These are phyloP conservation scores for Nitzschia sp. DNA, from an alignment of 108 stramenopile genomes.

Conservation along the genomic window DNA sequence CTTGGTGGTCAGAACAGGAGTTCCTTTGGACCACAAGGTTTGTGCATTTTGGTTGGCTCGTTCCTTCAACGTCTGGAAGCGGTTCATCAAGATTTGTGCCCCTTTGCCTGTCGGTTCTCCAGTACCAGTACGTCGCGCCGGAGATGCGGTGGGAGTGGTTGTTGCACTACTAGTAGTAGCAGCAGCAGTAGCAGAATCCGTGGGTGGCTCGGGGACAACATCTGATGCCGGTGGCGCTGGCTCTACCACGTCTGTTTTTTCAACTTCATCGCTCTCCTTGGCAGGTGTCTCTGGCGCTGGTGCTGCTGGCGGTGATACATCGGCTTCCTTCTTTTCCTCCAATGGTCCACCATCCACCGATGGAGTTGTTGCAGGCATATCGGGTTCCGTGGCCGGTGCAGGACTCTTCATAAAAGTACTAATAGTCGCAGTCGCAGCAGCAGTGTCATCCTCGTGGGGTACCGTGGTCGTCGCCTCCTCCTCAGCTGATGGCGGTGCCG, in stretches of 20 bases:
- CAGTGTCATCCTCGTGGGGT: too few species aligned
- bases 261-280: too few species aligned
- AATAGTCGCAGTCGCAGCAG: too few species aligned
- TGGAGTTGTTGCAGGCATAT: too few species aligned
- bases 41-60: constrained; percentile 44
- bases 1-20: constrained; percentile 28
- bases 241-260: too few species aligned
- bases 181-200: not conserved
- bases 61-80: constrained; percentile 37
- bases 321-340: constrained; percentile 1
- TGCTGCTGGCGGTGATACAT: not conserved
- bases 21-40: constrained; percentile 14
- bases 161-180: not conserved
- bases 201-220: not conserved
- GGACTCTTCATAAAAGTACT: too few species aligned
- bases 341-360: not conserved
- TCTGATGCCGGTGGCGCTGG: too few species aligned
- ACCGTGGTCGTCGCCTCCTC: too few species aligned
- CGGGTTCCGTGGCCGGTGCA: too few species aligned
- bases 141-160: not conserved
- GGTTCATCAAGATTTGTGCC: constrained; percentile 52
- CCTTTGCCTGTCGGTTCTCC: constrained; percentile 13
- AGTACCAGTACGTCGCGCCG: not conserved
- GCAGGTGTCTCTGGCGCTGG: not conserved
- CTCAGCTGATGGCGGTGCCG: too few species aligned